Evolutionary conservation across 2,329 filamentous ascomycete genomes (phyloP), one percentile per base, ranked within the genome.

Genomic region (Coleophoma crateriformis): DNA sequence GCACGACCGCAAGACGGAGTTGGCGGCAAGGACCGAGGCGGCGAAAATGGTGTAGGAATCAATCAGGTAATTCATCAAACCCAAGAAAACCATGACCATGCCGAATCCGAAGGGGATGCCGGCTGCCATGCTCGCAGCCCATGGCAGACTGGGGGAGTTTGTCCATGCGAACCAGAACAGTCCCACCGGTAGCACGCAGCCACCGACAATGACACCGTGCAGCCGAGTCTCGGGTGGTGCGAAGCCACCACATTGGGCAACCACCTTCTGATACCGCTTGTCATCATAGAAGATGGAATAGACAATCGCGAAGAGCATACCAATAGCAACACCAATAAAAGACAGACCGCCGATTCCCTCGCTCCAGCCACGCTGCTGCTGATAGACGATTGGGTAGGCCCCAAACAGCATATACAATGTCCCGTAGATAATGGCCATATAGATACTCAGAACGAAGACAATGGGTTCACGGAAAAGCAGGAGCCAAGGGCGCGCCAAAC

Each of bases 11-110:
- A 90, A 69, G 20, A 90, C 80, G 2, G 82, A 76, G 66, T 84
- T 89, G 46, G 85, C 85, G 2, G 88, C 88, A 11, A 91, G 72
- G 0, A 84, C 87, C 0, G 84, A 88, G 1, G 87, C 87, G 1
- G 88, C 87, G 54, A 84, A 92, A 57, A 91, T 85, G 46, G 84
- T 84, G 65, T 89, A 76, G 47, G 61, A 71, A 61, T 87, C 85
- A 14, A 87, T 78, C 14, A 87, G 74, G 65, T 87, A 88, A 67
- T 81, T 84, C 61, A 81, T 74, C 41, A 83, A 68, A 3, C 73
- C 73, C 14, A 87, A 66, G 70, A 87, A 88, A 42, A 87, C 78
- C 34, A 84, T 66, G 1, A 86, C 79, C 39, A 78, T 62, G 7
- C 76, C 69, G 44, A 59, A 61, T 11, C 64, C 73, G 51, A 75